phyloP scores from a whole-genome alignment of 1,139 yeast genomes.

The Blastobotrys capitulatus region DNA sequence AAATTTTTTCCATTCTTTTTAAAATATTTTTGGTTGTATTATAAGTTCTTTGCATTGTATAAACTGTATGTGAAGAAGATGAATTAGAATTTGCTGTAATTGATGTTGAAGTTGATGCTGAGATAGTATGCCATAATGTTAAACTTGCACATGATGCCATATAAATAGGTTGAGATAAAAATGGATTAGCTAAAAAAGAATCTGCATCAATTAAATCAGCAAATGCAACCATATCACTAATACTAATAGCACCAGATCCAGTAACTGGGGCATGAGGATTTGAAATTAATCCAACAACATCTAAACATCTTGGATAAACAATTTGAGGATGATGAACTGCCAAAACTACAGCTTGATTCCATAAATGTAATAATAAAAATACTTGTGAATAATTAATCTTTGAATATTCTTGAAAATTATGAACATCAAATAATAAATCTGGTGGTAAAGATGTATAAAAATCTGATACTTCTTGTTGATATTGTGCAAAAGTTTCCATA shows the following conservation, averaged over 20 bases:
- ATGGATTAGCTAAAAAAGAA: constrained; percentile 27
- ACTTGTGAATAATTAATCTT: constrained; percentile 24
- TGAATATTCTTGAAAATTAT: constrained; percentile 26
- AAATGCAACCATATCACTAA: constrained; percentile 29
- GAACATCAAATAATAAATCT: constrained; percentile 26
- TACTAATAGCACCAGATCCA: constrained; percentile 28
- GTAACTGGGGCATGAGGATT: constrained; percentile 25
- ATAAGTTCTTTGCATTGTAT: constrained; percentile 24
- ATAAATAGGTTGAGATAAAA: constrained; percentile 26
- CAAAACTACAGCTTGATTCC: constrained; percentile 29
- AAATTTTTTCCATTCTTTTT: constrained; percentile 22
- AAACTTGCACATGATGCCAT: constrained; percentile 29
- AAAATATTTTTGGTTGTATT: constrained; percentile 25
- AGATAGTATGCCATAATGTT: constrained; percentile 23
- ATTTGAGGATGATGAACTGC: constrained; percentile 28
- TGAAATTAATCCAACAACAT: constrained; percentile 20
- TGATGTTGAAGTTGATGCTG: constrained; percentile 4
- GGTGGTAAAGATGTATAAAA: constrained; percentile 25
- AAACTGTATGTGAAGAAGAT: constrained; percentile 20
- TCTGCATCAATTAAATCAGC: constrained; percentile 27
- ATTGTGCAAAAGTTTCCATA: constrained; percentile 18
- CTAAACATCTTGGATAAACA: constrained; percentile 25
- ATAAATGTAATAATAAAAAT: constrained; percentile 24
- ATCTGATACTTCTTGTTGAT: constrained; percentile 25
- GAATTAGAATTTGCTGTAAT: neutral